Percentiles rank a stretch among this genome's conserved stretches.
These are phyloP conservation scores for Monosporascus sp. DNA, from an alignment of 2,329 filamentous ascomycete genomes.

Conservation along the genomic window DNA sequence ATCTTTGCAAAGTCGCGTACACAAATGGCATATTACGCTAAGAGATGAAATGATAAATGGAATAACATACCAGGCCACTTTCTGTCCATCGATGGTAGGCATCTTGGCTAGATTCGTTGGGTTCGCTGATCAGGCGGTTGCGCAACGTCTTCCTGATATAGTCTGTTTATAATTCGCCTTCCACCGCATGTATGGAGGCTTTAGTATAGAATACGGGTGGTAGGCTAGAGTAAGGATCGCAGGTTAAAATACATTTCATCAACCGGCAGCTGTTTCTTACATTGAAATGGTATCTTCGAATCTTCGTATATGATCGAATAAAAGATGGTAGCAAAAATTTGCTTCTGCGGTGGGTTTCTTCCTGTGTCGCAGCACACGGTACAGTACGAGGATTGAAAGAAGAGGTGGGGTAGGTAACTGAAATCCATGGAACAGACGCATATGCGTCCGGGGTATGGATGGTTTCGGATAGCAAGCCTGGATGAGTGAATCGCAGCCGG, in stretches of 20 bases:
- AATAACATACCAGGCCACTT: constrained; percentile 65
- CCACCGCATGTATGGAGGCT: not conserved
- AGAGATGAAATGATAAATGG: not conserved
- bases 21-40: not conserved
- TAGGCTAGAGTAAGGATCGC: not conserved
- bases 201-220: not conserved
- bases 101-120: constrained; percentile 35
- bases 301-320: not conserved
- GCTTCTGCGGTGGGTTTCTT: not conserved
- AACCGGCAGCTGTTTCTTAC: not conserved
- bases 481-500: not conserved
- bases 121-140: constrained; percentile 2
- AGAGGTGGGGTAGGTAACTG: not conserved
- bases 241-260: not conserved
- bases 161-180: not conserved
- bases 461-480: not conserved
- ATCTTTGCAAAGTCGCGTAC: not conserved
- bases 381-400: not conserved
- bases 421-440: not conserved
- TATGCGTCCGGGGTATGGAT: not conserved
- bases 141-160: not conserved
- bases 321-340: not conserved
- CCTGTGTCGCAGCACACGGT: not conserved
- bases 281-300: not conserved
- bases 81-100: constrained; percentile 64